Percentiles rank a stretch among this genome's conserved stretches.
These are phyloP conservation scores for Copromyces sp. DNA, from an alignment of 495 filamentous ascomycete genomes.

Conservation along the genomic window DNA sequence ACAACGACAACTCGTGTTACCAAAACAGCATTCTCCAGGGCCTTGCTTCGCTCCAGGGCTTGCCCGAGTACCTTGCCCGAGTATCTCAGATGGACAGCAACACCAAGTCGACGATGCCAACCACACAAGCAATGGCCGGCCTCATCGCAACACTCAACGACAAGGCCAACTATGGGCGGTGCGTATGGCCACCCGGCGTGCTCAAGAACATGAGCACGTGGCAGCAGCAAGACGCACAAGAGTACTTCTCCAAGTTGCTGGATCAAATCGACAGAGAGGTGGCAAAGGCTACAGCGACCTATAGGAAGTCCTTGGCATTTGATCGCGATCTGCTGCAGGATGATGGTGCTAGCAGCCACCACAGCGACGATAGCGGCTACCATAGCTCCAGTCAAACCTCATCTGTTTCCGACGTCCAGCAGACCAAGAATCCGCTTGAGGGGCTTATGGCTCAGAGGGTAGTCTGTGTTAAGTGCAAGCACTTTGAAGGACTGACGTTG, in stretches of 20 bases:
- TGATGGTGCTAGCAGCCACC: constrained; percentile 30
- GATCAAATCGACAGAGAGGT: constrained; percentile 79
- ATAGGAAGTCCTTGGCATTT: not conserved
- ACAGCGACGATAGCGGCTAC: constrained; percentile 41
- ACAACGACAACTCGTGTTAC: constrained; percentile 92
- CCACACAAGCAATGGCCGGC: constrained; percentile 43
- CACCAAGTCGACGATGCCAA: constrained; percentile 14
- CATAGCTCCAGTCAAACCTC: constrained; percentile 25
- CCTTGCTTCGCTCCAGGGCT: constrained; percentile 61
- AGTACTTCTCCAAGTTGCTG: constrained; percentile 87
- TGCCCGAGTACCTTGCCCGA: constrained; percentile 43
- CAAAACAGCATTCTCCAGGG: constrained; percentile 93
- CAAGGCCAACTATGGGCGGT: constrained; percentile 52
- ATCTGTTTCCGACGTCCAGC: constrained; percentile 9
- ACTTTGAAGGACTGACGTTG: constrained; percentile 74
- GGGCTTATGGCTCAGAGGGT: constrained; percentile 84
- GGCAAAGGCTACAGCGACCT: constrained; percentile 27
- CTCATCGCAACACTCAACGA: constrained; percentile 60
- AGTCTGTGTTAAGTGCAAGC: constrained; percentile 76
- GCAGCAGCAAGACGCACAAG: constrained; percentile 97
- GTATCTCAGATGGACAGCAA: constrained; percentile 26
- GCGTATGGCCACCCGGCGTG: constrained; percentile 65
- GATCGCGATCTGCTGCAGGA: constrained; percentile 13
- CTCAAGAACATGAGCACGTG: constrained; percentile 83
- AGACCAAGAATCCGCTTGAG: constrained; percentile 57